These are phyloP conservation scores for Lepidium aucheri DNA, from an alignment of 345 rosid genomes.

Conservation along the genomic window DNA sequence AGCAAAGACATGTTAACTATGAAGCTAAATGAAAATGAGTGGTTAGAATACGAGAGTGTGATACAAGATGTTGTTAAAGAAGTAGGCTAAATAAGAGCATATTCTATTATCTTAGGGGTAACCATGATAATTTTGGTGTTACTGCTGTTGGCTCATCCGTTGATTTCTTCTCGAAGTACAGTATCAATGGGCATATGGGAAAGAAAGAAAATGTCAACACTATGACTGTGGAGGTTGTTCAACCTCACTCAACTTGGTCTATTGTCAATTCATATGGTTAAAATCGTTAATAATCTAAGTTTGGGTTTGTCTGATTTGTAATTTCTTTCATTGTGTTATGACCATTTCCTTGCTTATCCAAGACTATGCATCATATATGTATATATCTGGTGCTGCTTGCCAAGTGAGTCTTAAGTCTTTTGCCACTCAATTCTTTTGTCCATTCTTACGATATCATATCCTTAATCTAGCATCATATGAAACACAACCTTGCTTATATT, in stretches of 20 bases:
- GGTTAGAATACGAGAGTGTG: slow-evolving; percentile 68
- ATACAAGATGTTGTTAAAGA: slow-evolving; percentile 56
- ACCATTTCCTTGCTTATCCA: too few relatives aligned
- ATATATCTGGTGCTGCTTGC: too few relatives aligned
- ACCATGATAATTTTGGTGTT: slow-evolving; percentile 90
- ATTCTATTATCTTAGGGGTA: slow-evolving; percentile 90
- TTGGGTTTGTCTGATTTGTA: not conserved
- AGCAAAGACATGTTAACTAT: slow-evolving; percentile 52
- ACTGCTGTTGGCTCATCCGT: slow-evolving; percentile 45
- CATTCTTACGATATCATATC: too few relatives aligned
- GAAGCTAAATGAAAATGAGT: slow-evolving; percentile 84
- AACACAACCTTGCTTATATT: too few relatives aligned
- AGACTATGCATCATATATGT: too few relatives aligned
- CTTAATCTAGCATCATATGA: too few relatives aligned
- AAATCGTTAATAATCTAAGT: not conserved
- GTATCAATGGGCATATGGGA: slow-evolving; percentile 67
- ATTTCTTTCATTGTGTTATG: not conserved
- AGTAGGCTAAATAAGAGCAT: slow-evolving; percentile 63
- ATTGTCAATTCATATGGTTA: not conserved
- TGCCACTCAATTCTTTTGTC: too few relatives aligned
- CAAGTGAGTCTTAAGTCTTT: too few relatives aligned
- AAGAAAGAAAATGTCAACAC: slow-evolving; percentile 50
- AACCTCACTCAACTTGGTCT: not conserved
- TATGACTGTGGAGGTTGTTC: slow-evolving; percentile 64
- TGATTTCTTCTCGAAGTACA: slow-evolving; percentile 82